A percentile compares a stretch with the other conserved stretches of the same genome.
Evolutionary conservation across 2,329 filamentous ascomycete genomes (phyloP).

Genomic region (Ceratocystis albifundus): DNA sequence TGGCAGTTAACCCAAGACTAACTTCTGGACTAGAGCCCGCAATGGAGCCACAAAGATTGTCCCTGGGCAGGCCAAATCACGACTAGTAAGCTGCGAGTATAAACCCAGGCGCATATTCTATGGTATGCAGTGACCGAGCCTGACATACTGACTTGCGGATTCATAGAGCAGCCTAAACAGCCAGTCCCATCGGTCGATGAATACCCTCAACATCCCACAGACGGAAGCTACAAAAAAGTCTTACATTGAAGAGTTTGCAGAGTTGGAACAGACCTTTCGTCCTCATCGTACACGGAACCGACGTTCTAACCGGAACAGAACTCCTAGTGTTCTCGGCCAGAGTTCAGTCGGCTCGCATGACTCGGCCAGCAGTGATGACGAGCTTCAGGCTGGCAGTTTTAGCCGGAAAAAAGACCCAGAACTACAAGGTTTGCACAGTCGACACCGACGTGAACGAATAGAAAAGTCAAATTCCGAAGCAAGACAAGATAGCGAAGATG

Average conservation of each 20-base stretch:
- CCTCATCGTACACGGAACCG: slow-evolving; percentile 6
- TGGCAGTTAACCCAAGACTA: background rate
- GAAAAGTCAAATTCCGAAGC: background rate
- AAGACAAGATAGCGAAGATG: slow-evolving; percentile 14
- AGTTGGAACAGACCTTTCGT: slow-evolving; percentile 1
- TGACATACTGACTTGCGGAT: background rate
- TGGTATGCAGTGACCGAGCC: background rate
- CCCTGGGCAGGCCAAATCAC: slow-evolving; percentile 9
- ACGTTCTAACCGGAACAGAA: background rate
- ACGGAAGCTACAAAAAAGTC: background rate
- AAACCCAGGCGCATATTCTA: background rate
- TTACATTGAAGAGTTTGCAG: slow-evolving; percentile 1
- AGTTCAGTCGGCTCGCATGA: background rate
- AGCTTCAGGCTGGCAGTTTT: slow-evolving; percentile 7
- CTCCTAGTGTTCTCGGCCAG: background rate
- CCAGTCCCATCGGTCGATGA: background rate
- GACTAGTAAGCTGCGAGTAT: slow-evolving; percentile 8
- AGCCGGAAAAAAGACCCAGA: background rate
- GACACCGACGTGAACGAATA: background rate
- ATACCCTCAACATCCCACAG: background rate
- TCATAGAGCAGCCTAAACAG: background rate
- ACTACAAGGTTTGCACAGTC: background rate
- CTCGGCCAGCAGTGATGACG: slow-evolving; percentile 13
- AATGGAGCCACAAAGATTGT: slow-evolving; percentile 11
- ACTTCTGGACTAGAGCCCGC: background rate